Percentiles rank a stretch among this genome's conserved stretches.
These are phyloP conservation scores for Fusarium lyarnte DNA, from an alignment of 2,329 filamentous ascomycete genomes.

Conservation along the genomic window DNA sequence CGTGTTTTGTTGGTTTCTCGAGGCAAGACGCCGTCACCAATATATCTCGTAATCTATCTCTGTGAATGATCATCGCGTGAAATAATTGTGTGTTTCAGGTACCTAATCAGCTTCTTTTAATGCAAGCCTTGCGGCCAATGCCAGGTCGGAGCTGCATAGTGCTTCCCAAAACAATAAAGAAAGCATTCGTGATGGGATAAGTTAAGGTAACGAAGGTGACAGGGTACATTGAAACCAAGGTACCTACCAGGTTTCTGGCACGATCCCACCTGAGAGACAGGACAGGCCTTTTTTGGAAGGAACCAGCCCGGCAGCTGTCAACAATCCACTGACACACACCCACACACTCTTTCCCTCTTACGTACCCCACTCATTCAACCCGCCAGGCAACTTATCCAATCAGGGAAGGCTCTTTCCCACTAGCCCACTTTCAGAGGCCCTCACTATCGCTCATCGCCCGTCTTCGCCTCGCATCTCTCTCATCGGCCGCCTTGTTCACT, in stretches of 20 bases:
- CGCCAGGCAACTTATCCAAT: slow-evolving; percentile 5
- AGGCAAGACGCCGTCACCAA: background rate
- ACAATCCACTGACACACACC: slow-evolving; percentile 37
- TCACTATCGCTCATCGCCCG: slow-evolving; percentile 39
- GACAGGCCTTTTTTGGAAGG: slow-evolving; percentile 37
- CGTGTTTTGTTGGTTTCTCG: background rate
- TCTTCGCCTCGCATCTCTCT: slow-evolving; percentile 41
- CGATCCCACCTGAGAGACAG: slow-evolving; percentile 40
- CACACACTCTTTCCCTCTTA: slow-evolving; percentile 38
- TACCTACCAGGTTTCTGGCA: slow-evolving; percentile 37
- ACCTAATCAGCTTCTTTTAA: background rate
- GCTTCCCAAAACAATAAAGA: background rate
- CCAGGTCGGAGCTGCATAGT: background rate
- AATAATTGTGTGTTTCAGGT: background rate
- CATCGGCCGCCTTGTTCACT: slow-evolving; percentile 38
- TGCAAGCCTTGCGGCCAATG: background rate
- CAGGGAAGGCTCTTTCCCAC: slow-evolving; percentile 6
- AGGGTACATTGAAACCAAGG: slow-evolving; percentile 15
- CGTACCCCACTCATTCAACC: slow-evolving; percentile 32
- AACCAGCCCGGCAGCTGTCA: slow-evolving; percentile 43
- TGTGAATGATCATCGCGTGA: background rate
- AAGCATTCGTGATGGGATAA: background rate
- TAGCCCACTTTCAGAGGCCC: slow-evolving; percentile 37
- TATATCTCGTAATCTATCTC: slow-evolving; percentile 5
- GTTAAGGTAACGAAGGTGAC: slow-evolving; percentile 1